Evolutionary conservation across 1,284 basidiomycete species (phyloP).

Genomic region (Sanghuangporus baumii): DNA sequence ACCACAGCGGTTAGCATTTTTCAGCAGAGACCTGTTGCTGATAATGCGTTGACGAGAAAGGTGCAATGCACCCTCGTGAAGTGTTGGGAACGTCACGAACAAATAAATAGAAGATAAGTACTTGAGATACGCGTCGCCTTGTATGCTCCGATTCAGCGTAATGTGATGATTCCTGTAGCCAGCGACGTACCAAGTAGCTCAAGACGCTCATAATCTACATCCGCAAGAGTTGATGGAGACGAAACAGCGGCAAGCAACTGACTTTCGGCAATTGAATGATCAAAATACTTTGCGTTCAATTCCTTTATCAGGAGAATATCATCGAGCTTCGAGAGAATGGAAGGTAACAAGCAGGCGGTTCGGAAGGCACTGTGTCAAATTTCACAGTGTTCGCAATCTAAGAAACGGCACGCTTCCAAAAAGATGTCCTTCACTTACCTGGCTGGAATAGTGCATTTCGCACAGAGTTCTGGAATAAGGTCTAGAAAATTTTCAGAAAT

Average conservation of each 20-base stretch:
- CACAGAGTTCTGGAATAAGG: slow-evolving; percentile 72
- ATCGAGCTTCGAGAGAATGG: slow-evolving; percentile 63
- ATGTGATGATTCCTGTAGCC: neutral
- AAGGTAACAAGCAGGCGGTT: slow-evolving; percentile 64
- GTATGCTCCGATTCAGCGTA: neutral
- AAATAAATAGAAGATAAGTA: slow-evolving; percentile 68
- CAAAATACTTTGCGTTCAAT: slow-evolving; percentile 64
- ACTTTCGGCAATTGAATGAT: slow-evolving; percentile 51
- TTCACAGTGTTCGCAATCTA: neutral
- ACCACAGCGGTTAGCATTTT: slow-evolving; percentile 47
- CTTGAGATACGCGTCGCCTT: slow-evolving; percentile 79
- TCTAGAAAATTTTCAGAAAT: slow-evolving; percentile 34
- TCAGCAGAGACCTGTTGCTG: slow-evolving; percentile 62
- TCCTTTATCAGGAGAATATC: slow-evolving; percentile 69
- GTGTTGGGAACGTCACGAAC: slow-evolving; percentile 58
- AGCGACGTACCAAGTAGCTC: slow-evolving; percentile 62
- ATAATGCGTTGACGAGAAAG: slow-evolving; percentile 58
- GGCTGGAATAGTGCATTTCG: slow-evolving; percentile 65
- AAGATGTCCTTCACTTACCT: slow-evolving; percentile 39
- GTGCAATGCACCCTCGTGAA: slow-evolving; percentile 61
- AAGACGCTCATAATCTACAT: slow-evolving; percentile 73
- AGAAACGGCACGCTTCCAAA: slow-evolving; percentile 16
- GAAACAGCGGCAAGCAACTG: slow-evolving; percentile 61
- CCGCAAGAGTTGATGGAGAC: slow-evolving; percentile 58
- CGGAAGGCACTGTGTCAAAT: slow-evolving; percentile 47